Evolutionary conservation across 805 yeast species (phyloP).

Genomic region (Saturnispora diversa): DNA sequence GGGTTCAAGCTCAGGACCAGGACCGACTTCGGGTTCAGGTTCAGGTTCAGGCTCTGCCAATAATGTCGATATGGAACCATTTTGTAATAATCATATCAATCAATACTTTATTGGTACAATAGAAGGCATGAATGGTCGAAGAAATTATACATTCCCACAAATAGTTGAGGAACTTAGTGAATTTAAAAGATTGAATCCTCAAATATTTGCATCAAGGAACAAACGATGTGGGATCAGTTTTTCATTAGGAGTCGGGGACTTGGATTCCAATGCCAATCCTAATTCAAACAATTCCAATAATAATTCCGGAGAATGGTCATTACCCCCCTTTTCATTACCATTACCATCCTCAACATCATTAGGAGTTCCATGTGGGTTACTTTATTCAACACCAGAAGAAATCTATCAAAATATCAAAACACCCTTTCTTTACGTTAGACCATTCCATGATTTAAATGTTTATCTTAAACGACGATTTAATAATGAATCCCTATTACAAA

Average conservation of each 20-base stretch:
- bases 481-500: constrained; percentile 52
- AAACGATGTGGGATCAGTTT: constrained; percentile 37
- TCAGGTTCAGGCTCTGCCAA: not conserved
- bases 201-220: constrained; percentile 29
- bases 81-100: constrained; percentile 51
- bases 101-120: constrained; percentile 59
- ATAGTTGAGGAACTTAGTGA: constrained; percentile 39
- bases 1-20: too few species aligned
- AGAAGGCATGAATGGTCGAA: constrained; percentile 27
- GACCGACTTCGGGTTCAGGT: too few species aligned
- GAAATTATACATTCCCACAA: constrained; percentile 51
- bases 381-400: constrained; percentile 61
- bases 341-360: not conserved
- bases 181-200: constrained; percentile 35
- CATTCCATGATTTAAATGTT: constrained; percentile 72
- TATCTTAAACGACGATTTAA: constrained; percentile 68
- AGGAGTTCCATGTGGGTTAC: constrained; percentile 31
- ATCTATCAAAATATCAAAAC: constrained; percentile 64
- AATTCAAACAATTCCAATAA: constrained; percentile 4
- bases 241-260: constrained; percentile 34
- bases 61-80: constrained; percentile 26
- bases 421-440: constrained; percentile 87
- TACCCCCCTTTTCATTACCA: too few species aligned
- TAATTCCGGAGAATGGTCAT: too few species aligned
- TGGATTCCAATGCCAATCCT: too few species aligned